Evolutionary conservation across 768 basidiomycete genomes (phyloP).

Genomic region (Tubosaeta sp.): DNA sequence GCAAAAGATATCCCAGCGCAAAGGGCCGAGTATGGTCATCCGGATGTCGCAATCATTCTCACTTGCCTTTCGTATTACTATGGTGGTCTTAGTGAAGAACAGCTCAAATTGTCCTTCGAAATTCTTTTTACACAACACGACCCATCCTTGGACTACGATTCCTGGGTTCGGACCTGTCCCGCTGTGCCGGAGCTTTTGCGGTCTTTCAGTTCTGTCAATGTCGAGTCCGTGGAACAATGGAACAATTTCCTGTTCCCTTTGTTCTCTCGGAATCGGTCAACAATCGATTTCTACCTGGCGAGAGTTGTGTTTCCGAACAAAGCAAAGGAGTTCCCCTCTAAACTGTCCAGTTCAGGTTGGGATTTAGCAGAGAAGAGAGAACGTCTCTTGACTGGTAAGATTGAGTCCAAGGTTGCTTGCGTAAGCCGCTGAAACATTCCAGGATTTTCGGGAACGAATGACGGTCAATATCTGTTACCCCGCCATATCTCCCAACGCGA

Average conservation of each 20-base stretch:
- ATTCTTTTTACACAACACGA: constrained; percentile 1
- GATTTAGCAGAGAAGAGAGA: constrained; percentile 3
- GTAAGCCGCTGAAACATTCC: background rate
- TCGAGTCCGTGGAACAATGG: constrained; percentile 33
- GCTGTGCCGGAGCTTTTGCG: constrained; percentile 29
- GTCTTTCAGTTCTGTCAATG: constrained; percentile 38
- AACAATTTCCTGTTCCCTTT: constrained; percentile 26
- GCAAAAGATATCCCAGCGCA: constrained; percentile 26
- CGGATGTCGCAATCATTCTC: constrained; percentile 19
- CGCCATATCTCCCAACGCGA: constrained; percentile 24
- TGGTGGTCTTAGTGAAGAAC: constrained; percentile 13
- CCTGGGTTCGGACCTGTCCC: constrained; percentile 17
- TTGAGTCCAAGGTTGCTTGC: too few relatives aligned
- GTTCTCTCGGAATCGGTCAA: constrained; percentile 25
- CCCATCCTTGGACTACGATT: constrained; percentile 15
- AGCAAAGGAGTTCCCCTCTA: constrained; percentile 18
- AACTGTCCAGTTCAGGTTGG: constrained; percentile 15
- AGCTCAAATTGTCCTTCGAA: constrained; percentile 16
- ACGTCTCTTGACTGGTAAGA: background rate
- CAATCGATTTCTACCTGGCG: constrained; percentile 43
- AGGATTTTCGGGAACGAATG: constrained; percentile 38
- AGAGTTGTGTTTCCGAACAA: constrained; percentile 46
- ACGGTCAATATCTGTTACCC: constrained; percentile 33
- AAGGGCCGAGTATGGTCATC: constrained; percentile 24
- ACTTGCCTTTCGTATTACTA: constrained; percentile 22